Evolutionary conservation across 306 rosid genomes (phyloP), one percentile per base, ranked within the genome.

Genomic region (Medicago truncatula): DNA sequence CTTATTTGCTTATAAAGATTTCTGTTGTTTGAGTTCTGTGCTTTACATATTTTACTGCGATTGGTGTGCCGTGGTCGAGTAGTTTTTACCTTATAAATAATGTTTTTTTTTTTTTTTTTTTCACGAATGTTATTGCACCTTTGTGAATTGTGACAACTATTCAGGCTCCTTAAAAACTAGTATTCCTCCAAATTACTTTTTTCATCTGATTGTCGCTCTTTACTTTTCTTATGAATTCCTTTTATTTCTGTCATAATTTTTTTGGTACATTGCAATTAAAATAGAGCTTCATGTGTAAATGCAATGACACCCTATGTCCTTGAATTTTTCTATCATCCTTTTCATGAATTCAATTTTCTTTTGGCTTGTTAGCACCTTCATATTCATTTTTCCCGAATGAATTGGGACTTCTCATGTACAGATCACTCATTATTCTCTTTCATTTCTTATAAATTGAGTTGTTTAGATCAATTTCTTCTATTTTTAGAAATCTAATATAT

Each of bases 391-490:
- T 64, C 56, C 39, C 39, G 8, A 76, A 73, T 78, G 56, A 78
- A 76, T 75, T 77, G 75, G 58, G 61, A 64, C 53, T 63, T 76
- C 3, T 71, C 66, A 10, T 41, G 31, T 69, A 40, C 44, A 53
- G 28, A 44, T 76, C n/a, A 36, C 39, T 13, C 17, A 8, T 57
- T 76, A 39, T 44, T 59, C 20, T 13, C 23, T 53, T 49, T 59
- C 49, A 39, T 50, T 54, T 39, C 8, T 43, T 41, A 25, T 74
- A 12, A 31, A 59, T 41, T 57, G 13, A 46, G 78, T 20, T 57
- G 49, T 47, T 73, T 49, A 8, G 9, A 46, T 70, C 54, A 50
- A 61, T 3, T 28, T 28, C 31, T 28, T 28, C 31, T 28, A 28
- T 28, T 28, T 28, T 28, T 28, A 28, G 39, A 36, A 71, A 43